Percentiles rank a stretch among this genome's conserved stretches.
Conservation (phyloP, 1,284 basidiomycete species). For the Irpex sp. region DNA sequence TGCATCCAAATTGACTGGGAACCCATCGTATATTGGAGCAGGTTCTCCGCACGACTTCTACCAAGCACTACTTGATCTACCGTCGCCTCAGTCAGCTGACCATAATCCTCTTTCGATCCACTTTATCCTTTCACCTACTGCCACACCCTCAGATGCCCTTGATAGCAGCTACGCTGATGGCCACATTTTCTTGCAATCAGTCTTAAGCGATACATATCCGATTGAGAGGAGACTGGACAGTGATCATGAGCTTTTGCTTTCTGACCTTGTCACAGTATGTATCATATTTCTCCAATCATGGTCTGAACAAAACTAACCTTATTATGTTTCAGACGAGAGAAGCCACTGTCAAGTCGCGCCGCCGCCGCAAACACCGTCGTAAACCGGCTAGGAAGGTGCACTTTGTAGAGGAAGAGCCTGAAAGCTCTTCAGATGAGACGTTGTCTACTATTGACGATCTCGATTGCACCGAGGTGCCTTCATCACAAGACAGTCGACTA, state of each 20-base stretch:
- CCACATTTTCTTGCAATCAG: neutral
- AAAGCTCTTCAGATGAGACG: neutral
- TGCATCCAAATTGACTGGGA: neutral
- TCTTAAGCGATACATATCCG: neutral
- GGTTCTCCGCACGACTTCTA: neutral
- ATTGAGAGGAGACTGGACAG: neutral
- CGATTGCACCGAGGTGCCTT: neutral
- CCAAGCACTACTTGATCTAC: neutral
- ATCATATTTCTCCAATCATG: neutral
- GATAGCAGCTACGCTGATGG: neutral
- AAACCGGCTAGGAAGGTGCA: neutral
- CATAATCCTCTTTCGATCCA: neutral
- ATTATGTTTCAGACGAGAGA: neutral
- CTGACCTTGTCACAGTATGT: neutral
- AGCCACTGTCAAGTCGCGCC: neutral
- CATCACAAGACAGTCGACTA: too few species aligned
- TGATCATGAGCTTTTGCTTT: neutral
- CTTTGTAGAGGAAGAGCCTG: neutral
- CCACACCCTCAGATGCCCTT: neutral
- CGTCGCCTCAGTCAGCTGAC: neutral
- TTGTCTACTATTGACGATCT: neutral
- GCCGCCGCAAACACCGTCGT: neutral
- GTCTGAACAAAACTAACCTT: neutral
- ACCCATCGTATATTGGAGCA: neutral
- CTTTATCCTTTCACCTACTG: neutral